These are phyloP conservation scores for Aegilops tauschii DNA, from an alignment of 176 grass and related monocot genomes.

Conservation along the genomic window DNA sequence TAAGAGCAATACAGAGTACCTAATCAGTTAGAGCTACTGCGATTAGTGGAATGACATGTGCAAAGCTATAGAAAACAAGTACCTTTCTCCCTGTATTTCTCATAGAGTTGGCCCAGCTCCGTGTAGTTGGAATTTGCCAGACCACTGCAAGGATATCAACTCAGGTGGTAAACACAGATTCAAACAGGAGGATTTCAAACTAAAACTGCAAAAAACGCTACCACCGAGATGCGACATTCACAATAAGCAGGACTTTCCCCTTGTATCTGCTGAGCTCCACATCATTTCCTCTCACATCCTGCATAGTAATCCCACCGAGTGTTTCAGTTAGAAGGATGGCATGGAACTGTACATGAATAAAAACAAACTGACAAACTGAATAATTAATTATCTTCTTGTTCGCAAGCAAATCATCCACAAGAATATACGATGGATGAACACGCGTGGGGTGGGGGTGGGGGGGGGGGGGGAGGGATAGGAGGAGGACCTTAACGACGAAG, in stretches of 20 bases:
- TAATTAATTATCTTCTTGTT: background rate
- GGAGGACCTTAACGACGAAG: slow-evolving; percentile 56
- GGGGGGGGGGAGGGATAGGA: background rate
- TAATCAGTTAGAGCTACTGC: background rate
- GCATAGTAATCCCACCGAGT: background rate
- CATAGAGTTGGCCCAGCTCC: slow-evolving; percentile 42
- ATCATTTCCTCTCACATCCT: slow-evolving; percentile 60
- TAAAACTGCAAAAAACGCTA: background rate
- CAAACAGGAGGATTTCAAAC: background rate
- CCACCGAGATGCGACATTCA: slow-evolving; percentile 74
- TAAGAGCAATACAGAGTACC: background rate
- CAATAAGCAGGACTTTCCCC: slow-evolving; percentile 61
- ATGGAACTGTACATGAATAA: background rate
- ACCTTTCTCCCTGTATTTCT: slow-evolving; percentile 54
- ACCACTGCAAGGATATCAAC: slow-evolving; percentile 45
- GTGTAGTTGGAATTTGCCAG: slow-evolving; percentile 59
- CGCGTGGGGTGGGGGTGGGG: no score
- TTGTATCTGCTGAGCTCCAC: slow-evolving; percentile 66
- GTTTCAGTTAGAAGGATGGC: background rate
- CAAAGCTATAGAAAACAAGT: background rate
- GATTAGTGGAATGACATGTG: background rate
- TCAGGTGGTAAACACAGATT: background rate
- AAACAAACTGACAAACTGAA: background rate
- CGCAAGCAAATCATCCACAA: background rate
- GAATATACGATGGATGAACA: background rate